Base-by-base conservation (phyloP, 2,329 filamentous ascomycete genomes). In the Xylariaceae sp. region DNA sequence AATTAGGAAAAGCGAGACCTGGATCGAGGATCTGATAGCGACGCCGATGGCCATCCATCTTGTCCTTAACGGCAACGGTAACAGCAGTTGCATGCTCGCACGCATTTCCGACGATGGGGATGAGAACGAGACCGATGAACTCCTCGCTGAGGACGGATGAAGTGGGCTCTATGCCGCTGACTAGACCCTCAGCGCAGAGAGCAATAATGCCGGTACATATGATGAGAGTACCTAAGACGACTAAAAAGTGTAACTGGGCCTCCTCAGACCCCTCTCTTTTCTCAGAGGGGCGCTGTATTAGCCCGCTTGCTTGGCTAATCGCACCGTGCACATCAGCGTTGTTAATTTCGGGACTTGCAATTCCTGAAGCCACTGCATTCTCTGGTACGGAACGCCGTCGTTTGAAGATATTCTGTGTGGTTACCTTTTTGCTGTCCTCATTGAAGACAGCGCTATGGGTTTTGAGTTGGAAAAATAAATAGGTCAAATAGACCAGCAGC, bases 381-480 rank as follows among this genome's bases (percentile, higher is more conserved):
- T 54, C 47, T 2, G 47, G 50, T 11, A n/a, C n/a, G n/a, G n/a
- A n/a, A n/a, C n/a, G 27, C n/a, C 23, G 36, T 38, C n/a, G 40
- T 42, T 52, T 50, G 41, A 57, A 51, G 3, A 55, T 43, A 9
- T 50, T 41, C 34, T 50, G 52, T 33, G 43, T 40, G 3, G 47
- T 36, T 5, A 85, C 83, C 62, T 95, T 95, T 52, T 85, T 73
- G 49, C 82, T 85, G 21, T 85, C 79, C 36, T 79, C 78, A 58
- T 84, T 87, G 70, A 94, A 96, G 59, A 94, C 81, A 7, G 69
- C 69, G 16, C 74, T 72, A 61, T 96, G 89, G 0, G 89, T 89
- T 60, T 88, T 86, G 43, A 97, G 79, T 63, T 96, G 90, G 70
- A 96, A 96, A 62, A 86, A 74, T 2, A 97, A 78, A 56, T 94